Evolutionary conservation across 768 basidiomycete species (phyloP).

Genomic region (Lentinula detonsa): DNA sequence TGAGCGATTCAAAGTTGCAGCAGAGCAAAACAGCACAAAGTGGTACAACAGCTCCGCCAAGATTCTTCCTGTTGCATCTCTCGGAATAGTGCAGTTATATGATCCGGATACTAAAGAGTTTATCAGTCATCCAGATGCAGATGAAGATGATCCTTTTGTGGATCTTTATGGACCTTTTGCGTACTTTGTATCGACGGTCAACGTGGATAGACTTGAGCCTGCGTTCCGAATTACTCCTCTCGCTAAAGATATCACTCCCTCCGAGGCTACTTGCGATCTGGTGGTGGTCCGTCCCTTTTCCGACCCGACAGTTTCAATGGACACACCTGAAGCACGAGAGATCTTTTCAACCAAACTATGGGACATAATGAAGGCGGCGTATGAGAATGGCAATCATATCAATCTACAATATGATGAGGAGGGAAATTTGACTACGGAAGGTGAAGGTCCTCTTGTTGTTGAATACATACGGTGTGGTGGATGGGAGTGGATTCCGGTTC

Average conservation of each 20-base stretch:
- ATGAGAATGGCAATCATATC: slow-evolving; percentile 70
- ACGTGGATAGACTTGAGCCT: slow-evolving; percentile 84
- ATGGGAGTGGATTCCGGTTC: slow-evolving; percentile 86
- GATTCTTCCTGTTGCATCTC: slow-evolving; percentile 41
- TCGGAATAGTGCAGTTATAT: slow-evolving; percentile 50
- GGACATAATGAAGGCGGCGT: slow-evolving; percentile 60
- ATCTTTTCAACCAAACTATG: slow-evolving; percentile 49
- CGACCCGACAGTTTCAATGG: slow-evolving; percentile 39
- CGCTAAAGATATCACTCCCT: slow-evolving; percentile 37
- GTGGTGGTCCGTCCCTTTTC: slow-evolving; percentile 69
- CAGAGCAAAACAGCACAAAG: slow-evolving; percentile 60
- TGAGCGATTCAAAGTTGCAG: slow-evolving; percentile 86
- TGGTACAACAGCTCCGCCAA: slow-evolving; percentile 63
- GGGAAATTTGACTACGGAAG: slow-evolving; percentile 34
- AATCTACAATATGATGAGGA: slow-evolving; percentile 46
- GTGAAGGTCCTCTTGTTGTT: slow-evolving; percentile 49
- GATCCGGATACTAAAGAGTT: slow-evolving; percentile 47
- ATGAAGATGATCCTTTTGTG: slow-evolving; percentile 28
- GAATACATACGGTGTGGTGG: slow-evolving; percentile 76
- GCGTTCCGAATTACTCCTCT: slow-evolving; percentile 74
- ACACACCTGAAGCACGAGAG: slow-evolving; percentile 36
- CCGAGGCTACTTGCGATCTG: slow-evolving; percentile 56
- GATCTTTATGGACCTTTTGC: slow-evolving; percentile 71
- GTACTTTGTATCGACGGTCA: slow-evolving; percentile 80
- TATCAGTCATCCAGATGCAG: slow-evolving; percentile 28